Evolutionary conservation across 768 basidiomycete genomes (phyloP), one percentile per base, ranked within the genome.

Genomic region (Hysterangium stoloniferum): DNA sequence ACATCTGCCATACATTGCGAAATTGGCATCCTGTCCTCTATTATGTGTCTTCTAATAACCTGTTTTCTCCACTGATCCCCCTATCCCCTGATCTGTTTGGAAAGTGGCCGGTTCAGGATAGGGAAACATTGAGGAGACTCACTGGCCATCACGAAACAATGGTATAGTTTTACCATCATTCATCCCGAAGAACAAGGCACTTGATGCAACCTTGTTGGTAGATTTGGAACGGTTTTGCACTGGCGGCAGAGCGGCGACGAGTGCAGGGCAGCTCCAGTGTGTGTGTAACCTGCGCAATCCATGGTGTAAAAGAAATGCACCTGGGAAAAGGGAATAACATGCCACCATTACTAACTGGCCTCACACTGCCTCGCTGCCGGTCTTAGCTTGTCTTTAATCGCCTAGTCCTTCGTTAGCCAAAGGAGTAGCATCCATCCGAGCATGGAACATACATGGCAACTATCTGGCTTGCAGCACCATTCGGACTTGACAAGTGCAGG

Each of bases 71-170:
- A 19, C 59, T 82, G n/a, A 84, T 89, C 49, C 88, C 88, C 33
- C 69, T 88, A n/a, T 85, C 86, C 8, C 84, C 87, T 7, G 87
- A 90, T 66, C 87, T 87, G 24, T 89, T 90, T 59, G 80, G 82
- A 15, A 35, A 34, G 20, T 41, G 48, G 35, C 12, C 43, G 4
- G 40, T 34, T 25, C 38, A 51, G 17, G 28, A 29, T 19, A 12
- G 20, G 6, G 22, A 27, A n/a, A 9, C 75, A 85, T 24, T 58
- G 48, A 50, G 1, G 28, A 38, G 17, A 43, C 25, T 24, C 34
- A 57, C 57, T 38, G 66, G 68, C 46, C 68, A 53, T 53, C 69
- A 67, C 40, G 71, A 65, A 29, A 55, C 42, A 53, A 45, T 34
- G 35, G 50, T 44, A 53, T 42, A 33, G 48, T 35, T n/a, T 49